Base-by-base conservation (phyloP, 176 grass and related monocot species). In the Cenchrus americanus region DNA sequence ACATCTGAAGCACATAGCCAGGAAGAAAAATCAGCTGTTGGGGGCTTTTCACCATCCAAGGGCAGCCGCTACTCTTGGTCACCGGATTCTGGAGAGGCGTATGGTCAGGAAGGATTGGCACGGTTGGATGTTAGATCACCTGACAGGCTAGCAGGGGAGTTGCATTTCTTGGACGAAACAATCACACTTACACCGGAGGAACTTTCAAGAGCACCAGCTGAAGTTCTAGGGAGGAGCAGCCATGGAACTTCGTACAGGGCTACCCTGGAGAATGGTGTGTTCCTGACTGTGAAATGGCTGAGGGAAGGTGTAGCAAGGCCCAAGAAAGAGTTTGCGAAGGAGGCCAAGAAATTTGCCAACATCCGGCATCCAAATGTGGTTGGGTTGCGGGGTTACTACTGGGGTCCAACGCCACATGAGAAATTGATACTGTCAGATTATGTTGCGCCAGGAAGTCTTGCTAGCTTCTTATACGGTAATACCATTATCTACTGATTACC, bases 401-500 rank as follows among this genome's bases (percentile, higher is more conserved):
- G 97, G 97, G 97, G 97, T 7, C 97, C 97, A 42, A 99, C 97
- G 9, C 89, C 94, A 53, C 97, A 99, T 80, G 97, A 99, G 84
- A 99, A 99, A 42, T 82, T 99, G 34, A 96, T 99, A 64, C 76
- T 99, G 72, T 99, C 97, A 1, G 97, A 99, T 86, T 99, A 94
- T 78, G 84, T 99, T 66, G 86, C 91, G 0, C 97, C 97, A 1
- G 97, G 97, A 87, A 99, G 93, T 65, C 87, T 99, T 4, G 91
- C 97, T 4, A 90, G 93, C 75, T 99, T 96, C 84, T 82, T 99
- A 86, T 99, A 99, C 0, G 97, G 97, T 99, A 94, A 91, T 76
- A 84, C 18, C 72, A 57, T 62, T 37, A 1, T 73, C 68, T 43
- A 22, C 37, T 64, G 3, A 13, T 53, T 57, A 65, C 73, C 9